A percentile compares a stretch with the other conserved stretches of the same genome.
phyloP scores from a whole-genome alignment of 192 early-diverging fungal species.

The Coemansia pectinata region DNA sequence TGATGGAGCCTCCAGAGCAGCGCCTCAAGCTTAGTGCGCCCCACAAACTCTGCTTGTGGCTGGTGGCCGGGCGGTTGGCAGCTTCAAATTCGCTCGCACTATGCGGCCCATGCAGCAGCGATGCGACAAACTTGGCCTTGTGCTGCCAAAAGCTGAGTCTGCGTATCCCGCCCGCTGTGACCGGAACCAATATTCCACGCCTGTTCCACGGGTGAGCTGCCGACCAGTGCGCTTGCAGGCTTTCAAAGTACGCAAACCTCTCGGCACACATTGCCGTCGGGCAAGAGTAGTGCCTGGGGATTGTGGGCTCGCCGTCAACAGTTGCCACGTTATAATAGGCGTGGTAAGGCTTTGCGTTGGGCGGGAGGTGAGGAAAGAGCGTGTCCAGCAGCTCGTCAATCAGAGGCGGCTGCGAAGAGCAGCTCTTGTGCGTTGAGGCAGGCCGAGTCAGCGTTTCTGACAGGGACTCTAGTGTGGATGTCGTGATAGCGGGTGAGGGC shows the following conservation, averaged over 20 bases:
- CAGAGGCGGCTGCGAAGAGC: background rate
- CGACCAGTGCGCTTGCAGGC: slow-evolving; percentile 29
- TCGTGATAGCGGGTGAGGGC: background rate
- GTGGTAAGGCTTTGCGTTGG: slow-evolving; percentile 18
- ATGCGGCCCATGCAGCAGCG: slow-evolving; percentile 27
- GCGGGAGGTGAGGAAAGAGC: slow-evolving; percentile 18
- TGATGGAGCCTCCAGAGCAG: background rate
- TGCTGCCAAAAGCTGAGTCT: slow-evolving; percentile 42
- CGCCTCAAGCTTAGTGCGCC: background rate
- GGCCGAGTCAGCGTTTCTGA: background rate
- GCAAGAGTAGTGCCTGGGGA: slow-evolving; percentile 27
- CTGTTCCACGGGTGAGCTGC: slow-evolving; percentile 40
- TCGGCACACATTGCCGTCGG: slow-evolving; percentile 29
- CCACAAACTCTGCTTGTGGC: background rate
- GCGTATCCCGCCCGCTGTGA: slow-evolving; percentile 32
- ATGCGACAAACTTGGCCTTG: slow-evolving; percentile 29
- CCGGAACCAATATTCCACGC: slow-evolving; percentile 28
- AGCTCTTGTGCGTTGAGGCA: background rate
- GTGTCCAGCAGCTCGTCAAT: slow-evolving; percentile 21
- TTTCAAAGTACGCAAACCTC: slow-evolving; percentile 15
- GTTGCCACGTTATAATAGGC: slow-evolving; percentile 35
- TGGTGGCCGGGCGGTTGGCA: background rate
- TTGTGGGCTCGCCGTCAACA: slow-evolving; percentile 23
- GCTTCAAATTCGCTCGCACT: background rate
- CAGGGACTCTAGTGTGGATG: background rate